phyloP scores from a whole-genome alignment of 2,329 filamentous ascomycete genomes.

The Claviceps cyperi region DNA sequence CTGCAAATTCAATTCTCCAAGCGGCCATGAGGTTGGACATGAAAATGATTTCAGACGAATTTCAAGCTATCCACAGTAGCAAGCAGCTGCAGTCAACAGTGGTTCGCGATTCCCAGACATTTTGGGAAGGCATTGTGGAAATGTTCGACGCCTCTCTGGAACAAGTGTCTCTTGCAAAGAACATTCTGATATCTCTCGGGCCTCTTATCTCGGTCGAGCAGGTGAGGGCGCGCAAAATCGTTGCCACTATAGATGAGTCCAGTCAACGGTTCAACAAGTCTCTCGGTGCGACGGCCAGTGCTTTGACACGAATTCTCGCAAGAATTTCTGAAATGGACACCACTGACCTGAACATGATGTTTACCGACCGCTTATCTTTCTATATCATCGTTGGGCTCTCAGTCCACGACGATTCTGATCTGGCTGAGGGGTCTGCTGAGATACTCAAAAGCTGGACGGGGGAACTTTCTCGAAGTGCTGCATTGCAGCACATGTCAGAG shows the following conservation, averaged over 20 bases:
- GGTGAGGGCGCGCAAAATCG: conserved; percentile 42
- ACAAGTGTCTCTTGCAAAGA: conserved; percentile 57
- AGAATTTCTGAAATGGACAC: conserved; percentile 63
- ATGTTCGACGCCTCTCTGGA: conserved; percentile 68
- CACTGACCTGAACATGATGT: conserved; percentile 53
- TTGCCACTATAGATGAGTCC: conserved; percentile 23
- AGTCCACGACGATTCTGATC: conserved; percentile 64
- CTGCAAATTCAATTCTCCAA: conserved; percentile 33
- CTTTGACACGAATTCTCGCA: conserved; percentile 62
- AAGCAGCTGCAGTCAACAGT: conserved; percentile 51
- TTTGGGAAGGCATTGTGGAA: conserved; percentile 31
- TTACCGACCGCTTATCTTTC: conserved; percentile 51
- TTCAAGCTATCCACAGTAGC: conserved; percentile 44
- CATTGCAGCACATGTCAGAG: conserved; percentile 25
- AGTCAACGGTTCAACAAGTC: conserved; percentile 61
- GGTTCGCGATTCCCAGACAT: conserved; percentile 46
- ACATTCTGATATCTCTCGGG: conserved; percentile 55
- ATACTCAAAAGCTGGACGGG: conserved; percentile 71
- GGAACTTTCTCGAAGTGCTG: conserved; percentile 35
- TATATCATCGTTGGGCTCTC: conserved; percentile 65
- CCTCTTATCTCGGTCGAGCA: conserved; percentile 63
- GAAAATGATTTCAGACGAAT: conserved; percentile 28
- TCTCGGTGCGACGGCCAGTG: conserved; percentile 38
- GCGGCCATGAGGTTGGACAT: conserved; percentile 37
- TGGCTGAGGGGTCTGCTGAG: conserved; percentile 68